Evolutionary conservation across 2,329 filamentous ascomycete species (phyloP), one percentile per base, ranked within the genome.

Genomic region (Pseudogymnoascus sp.): DNA sequence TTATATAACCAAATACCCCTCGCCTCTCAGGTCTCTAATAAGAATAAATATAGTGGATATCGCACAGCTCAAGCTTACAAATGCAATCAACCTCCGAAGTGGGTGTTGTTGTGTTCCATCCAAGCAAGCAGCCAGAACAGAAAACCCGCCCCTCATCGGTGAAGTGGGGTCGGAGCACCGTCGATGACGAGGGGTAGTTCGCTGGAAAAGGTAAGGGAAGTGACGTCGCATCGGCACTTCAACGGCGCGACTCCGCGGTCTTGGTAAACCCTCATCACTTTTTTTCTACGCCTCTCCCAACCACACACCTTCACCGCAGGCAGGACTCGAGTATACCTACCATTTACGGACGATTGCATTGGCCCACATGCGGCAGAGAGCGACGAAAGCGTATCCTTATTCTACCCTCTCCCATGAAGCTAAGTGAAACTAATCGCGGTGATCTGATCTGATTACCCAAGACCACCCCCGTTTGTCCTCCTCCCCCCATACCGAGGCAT

Each of bases 361-460:
- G 28, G 3, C 11, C 21, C 42, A 46, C 42, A 46, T 7, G 21
- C 42, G 42, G 42, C 42, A 46, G 12, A 25, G 11, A 46, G 42
- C 42, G 42, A 46, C 42, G 42, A 46, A 46, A 25, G 42, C 42
- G 12, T 46, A 46, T 46, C 42, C 42, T 46, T 46, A 46, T 46
- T 25, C 21, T 7, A 5, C 12, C 4, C 11, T 46, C 21, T 7
- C 11, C 11, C 11, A 46, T 23, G 18, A 43, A 6, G 31, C 40
- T 23, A 43, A 12, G 21, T 21, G 4, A 2, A 14, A 43, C 42
- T 46, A 46, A 25, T 5, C 42, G 12, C 3, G 12, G 21, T 8
- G 42, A 25, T 23, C 42, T 2, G 12, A 46, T 46, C 42, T 25
- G 42, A 46, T 25, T 46, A 46, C 42, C 18, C 23, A 46, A 14